Conservation (phyloP, 2,329 filamentous ascomycete species). For the Fusarium sp. region DNA sequence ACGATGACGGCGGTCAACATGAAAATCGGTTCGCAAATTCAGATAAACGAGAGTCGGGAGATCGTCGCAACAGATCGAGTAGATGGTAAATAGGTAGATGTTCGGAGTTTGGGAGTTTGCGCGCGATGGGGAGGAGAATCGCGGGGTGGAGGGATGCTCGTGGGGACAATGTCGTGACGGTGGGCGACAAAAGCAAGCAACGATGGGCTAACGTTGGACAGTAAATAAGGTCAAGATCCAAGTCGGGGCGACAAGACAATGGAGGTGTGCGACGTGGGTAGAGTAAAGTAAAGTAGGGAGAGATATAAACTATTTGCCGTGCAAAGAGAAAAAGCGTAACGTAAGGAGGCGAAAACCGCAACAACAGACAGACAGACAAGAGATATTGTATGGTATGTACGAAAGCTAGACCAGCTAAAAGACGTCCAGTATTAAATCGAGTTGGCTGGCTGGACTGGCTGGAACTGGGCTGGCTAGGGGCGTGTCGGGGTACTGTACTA, state of each 20-base stretch:
- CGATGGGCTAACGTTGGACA: constrained; percentile 6
- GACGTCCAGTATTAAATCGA: constrained; percentile 27
- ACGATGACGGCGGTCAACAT: constrained; percentile 42
- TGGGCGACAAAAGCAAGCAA: constrained; percentile 38
- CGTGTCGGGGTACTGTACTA: constrained; percentile 23
- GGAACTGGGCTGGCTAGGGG: constrained; percentile 4
- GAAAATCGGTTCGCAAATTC: constrained; percentile 40
- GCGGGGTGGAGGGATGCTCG: constrained; percentile 37
- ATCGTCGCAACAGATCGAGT: constrained; percentile 12
- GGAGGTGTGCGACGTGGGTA: background rate
- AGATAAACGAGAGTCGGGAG: constrained; percentile 3
- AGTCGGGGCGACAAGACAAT: constrained; percentile 7
- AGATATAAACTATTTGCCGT: constrained; percentile 7
- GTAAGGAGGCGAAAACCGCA: constrained; percentile 12
- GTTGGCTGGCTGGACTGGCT: background rate
- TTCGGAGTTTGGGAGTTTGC: constrained; percentile 12
- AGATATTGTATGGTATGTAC: constrained; percentile 18
- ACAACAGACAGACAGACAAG: background rate
- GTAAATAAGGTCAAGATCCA: constrained; percentile 9
- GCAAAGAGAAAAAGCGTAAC: background rate
- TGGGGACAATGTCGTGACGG: constrained; percentile 26
- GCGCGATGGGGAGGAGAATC: constrained; percentile 27
- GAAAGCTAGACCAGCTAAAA: constrained; percentile 31
- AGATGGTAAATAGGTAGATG: constrained; percentile 1
- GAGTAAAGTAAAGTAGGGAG: background rate